These are phyloP conservation scores for Asterionellopsis glacialis DNA, from an alignment of 108 stramenopile genomes.

Conservation along the genomic window DNA sequence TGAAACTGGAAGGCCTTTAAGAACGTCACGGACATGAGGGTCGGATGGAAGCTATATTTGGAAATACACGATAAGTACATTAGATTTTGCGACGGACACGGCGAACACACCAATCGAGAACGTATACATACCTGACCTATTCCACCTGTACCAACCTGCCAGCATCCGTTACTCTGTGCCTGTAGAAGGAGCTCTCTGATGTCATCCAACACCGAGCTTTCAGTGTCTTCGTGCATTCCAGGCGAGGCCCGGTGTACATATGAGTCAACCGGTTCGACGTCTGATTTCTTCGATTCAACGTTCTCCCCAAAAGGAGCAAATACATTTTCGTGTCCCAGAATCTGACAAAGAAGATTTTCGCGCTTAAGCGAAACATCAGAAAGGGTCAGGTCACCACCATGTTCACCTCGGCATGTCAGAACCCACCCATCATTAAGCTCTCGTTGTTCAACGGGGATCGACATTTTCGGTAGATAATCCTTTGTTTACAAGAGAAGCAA, in stretches of 20 bases:
- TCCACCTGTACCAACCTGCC: slow-evolving; percentile 64
- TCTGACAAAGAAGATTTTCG: slow-evolving; percentile 66
- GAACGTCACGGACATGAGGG: slow-evolving; percentile 35
- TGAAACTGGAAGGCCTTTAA: slow-evolving; percentile 66
- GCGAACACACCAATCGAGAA: not conserved
- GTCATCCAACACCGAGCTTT: slow-evolving; percentile 67
- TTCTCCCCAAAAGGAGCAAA: slow-evolving; percentile 45
- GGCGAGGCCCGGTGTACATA: no score
- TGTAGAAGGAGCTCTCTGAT: slow-evolving; percentile 64
- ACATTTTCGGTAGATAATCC: slow-evolving; percentile 85
- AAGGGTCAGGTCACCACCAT: slow-evolving; percentile 75
- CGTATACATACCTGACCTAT: slow-evolving; percentile 23
- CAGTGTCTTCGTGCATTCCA: slow-evolving; percentile 21
- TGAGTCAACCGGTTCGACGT: no score
- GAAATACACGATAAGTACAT: not conserved
- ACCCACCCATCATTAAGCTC: slow-evolving; percentile 83
- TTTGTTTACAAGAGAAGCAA: slow-evolving; percentile 7
- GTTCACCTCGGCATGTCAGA: slow-evolving; percentile 68
- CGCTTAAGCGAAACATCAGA: slow-evolving; percentile 71
- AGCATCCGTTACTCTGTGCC: slow-evolving; percentile 70
- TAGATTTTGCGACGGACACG: not conserved
- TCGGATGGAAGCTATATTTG: slow-evolving; percentile 32
- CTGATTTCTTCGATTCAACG: slow-evolving; percentile 16
- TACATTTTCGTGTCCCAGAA: slow-evolving; percentile 66
- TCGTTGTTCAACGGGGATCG: slow-evolving; percentile 80